Percentiles rank a stretch among this genome's conserved stretches.
Evolutionary conservation across 2,329 filamentous ascomycete species (phyloP).

Genomic region (Ambrosiella cleistominuta): DNA sequence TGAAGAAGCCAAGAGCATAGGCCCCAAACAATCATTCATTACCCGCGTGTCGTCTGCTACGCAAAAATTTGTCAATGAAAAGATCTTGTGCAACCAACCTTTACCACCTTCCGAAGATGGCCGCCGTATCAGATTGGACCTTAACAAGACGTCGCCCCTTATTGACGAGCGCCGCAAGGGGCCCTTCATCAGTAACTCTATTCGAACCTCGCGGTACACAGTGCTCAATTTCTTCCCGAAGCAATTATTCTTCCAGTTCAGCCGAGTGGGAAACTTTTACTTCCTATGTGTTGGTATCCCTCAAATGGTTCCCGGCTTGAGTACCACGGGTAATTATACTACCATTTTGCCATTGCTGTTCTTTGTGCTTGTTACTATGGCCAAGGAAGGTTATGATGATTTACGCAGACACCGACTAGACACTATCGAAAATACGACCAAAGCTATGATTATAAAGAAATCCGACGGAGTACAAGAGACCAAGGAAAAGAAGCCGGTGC

Average conservation of each 20-base stretch:
- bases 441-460: slow-evolving; percentile 23
- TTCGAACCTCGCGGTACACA: slow-evolving; percentile 70
- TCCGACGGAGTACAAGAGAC: background rate
- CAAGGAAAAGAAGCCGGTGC: slow-evolving; percentile 4
- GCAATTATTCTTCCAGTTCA: slow-evolving; percentile 72
- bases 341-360: slow-evolving; percentile 58
- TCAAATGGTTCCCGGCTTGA: slow-evolving; percentile 60
- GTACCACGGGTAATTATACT: slow-evolving; percentile 58
- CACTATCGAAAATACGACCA: slow-evolving; percentile 55
- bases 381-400: slow-evolving; percentile 79
- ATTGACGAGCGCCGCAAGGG: slow-evolving; percentile 33
- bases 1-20: background rate
- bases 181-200: slow-evolving; percentile 40
- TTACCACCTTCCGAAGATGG: slow-evolving; percentile 59
- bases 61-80: slow-evolving; percentile 21
- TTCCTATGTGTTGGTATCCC: slow-evolving; percentile 71
- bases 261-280: slow-evolving; percentile 72
- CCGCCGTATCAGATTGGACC: slow-evolving; percentile 27
- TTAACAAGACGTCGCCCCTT: slow-evolving; percentile 24
- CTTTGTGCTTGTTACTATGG: slow-evolving; percentile 64
- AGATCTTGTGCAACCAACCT: slow-evolving; percentile 45
- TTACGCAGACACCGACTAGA: slow-evolving; percentile 63
- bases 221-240: slow-evolving; percentile 72
- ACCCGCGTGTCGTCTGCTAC: background rate
- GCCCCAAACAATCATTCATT: background rate